Evolutionary conservation across 257 asterid genomes (phyloP).

Genomic region (Paulownia fortunei): DNA sequence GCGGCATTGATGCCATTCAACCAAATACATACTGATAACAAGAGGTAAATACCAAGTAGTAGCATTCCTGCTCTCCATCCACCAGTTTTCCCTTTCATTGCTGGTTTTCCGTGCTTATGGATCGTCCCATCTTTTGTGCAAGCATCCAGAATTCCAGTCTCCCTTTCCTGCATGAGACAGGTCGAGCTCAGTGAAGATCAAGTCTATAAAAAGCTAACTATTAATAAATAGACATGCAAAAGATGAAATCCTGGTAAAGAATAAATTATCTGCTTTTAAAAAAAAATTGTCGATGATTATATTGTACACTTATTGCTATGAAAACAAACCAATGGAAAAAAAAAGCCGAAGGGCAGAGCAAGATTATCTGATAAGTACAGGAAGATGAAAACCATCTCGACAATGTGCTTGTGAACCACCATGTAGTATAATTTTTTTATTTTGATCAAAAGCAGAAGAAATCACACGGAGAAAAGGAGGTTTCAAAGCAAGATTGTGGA

Average conservation of each 20-base stretch:
- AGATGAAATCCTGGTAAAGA: conserved; percentile 32
- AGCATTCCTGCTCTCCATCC: conserved; percentile 82
- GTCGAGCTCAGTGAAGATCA: conserved; percentile 23
- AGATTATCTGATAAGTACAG: not conserved
- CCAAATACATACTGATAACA: not conserved
- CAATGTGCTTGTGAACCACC: no score
- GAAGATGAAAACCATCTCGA: conserved; percentile 16
- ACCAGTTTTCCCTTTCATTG: conserved; percentile 64
- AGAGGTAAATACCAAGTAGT: conserved; percentile 56
- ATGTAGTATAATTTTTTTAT: no score
- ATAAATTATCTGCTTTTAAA: no score
- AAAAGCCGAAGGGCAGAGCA: not conserved
- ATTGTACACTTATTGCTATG: conserved; percentile 20
- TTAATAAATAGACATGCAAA: conserved; percentile 37
- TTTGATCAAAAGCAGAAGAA: not conserved
- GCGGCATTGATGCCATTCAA: conserved; percentile 10
- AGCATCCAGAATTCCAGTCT: conserved; percentile 40
- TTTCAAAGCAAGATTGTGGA: no score
- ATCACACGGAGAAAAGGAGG: no score
- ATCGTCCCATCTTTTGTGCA: conserved; percentile 70
- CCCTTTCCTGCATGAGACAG: conserved; percentile 60
- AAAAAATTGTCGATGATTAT: conserved; percentile 38
- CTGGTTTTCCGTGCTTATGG: conserved; percentile 65
- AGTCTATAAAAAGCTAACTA: no score
- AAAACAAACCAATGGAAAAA: not conserved